phyloP scores from a whole-genome alignment of 139 green algal genomes.

The Micractinium conductrix region DNA sequence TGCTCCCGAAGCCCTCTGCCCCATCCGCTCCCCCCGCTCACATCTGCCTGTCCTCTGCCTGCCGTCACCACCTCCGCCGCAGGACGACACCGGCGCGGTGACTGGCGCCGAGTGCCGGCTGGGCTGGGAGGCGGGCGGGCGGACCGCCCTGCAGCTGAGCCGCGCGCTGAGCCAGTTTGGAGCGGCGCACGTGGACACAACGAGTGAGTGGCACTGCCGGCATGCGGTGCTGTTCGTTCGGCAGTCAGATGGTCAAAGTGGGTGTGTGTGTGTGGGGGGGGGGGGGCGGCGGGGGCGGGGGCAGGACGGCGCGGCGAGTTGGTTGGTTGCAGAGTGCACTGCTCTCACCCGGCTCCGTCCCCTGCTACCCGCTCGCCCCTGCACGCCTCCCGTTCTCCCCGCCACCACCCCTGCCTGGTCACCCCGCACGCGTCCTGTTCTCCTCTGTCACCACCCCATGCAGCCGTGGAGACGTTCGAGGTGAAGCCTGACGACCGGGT shows the following conservation, averaged over 20 bases:
- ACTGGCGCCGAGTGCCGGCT: background rate
- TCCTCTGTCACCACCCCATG: no score
- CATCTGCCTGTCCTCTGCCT: background rate
- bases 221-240: no score
- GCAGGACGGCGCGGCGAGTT: no score
- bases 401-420: no score
- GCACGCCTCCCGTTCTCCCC: background rate
- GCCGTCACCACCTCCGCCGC: background rate
- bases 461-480: conserved; percentile 28
- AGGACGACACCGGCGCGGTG: conserved; percentile 6
- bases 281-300: no score
- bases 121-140: conserved; percentile 14
- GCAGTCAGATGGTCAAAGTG: no score
- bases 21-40: no score
- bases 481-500: background rate
- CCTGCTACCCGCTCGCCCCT: background rate
- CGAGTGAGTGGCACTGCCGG: background rate
- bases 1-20: no score
- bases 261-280: no score
- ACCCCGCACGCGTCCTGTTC: no score
- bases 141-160: background rate
- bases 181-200: background rate
- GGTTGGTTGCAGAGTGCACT: no score
- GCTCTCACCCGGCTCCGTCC: no score
- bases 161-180: conserved; percentile 24